Evolutionary conservation across 495 filamentous ascomycete species (phyloP).

Genomic region (Paragyromitra xinjiangensis): DNA sequence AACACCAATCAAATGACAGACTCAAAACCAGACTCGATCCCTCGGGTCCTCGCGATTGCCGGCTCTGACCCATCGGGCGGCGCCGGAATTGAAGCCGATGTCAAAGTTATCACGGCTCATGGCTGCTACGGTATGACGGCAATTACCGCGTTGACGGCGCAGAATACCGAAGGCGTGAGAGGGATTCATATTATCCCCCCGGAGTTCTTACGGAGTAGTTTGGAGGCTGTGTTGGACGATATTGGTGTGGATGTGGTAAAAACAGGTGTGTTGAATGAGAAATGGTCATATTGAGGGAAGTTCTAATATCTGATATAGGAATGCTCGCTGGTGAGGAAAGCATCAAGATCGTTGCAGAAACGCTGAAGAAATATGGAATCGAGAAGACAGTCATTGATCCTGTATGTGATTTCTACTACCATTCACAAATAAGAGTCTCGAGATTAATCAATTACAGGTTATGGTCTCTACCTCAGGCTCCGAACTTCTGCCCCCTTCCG

Average conservation of each 20-base stretch:
- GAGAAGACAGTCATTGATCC: conserved; percentile 81
- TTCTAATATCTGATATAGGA: conserved; percentile 63
- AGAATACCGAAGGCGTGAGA: conserved; percentile 86
- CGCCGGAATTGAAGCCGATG: conserved; percentile 95
- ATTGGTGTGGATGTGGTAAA: conserved; percentile 91
- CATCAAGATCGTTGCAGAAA: conserved; percentile 76
- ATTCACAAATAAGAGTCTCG: neutral
- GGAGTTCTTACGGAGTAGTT: conserved; percentile 81
- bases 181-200: conserved; percentile 82
- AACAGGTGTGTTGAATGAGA: conserved; percentile 68
- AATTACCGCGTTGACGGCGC: conserved; percentile 93
- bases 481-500: conserved; percentile 73
- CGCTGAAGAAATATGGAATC: conserved; percentile 69
- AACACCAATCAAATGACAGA: conserved; percentile 14
- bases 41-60: conserved; percentile 77
- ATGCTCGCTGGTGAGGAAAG: conserved; percentile 87
- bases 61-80: conserved; percentile 88
- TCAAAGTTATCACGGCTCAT: conserved; percentile 91
- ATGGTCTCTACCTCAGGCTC: conserved; percentile 92
- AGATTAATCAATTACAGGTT: conserved; percentile 66
- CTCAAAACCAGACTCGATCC: neutral
- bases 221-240: conserved; percentile 82
- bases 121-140: conserved; percentile 94
- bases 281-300: neutral
- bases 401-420: conserved; percentile 61